Conservation (phyloP, 441 rosid genomes). For the Isatis lusitanica region DNA sequence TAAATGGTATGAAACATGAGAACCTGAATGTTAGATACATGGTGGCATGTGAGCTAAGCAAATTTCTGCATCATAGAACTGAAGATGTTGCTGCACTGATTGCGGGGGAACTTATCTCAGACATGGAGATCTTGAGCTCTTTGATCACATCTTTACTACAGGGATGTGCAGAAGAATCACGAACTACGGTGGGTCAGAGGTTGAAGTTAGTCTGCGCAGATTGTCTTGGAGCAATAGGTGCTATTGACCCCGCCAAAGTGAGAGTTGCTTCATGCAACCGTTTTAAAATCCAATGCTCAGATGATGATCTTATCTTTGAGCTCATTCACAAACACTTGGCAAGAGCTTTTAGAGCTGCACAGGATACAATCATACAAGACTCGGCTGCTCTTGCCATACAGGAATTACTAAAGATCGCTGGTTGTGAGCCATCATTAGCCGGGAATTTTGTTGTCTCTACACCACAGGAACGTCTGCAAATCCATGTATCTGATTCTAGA, state of each 20-base stretch:
- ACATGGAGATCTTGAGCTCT: constrained; percentile 86
- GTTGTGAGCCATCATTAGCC: constrained; percentile 95
- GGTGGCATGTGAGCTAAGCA: constrained; percentile 95
- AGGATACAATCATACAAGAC: constrained; percentile 93
- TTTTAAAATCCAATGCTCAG: constrained; percentile 97
- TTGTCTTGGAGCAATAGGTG: constrained; percentile 98
- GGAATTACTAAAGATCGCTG: constrained; percentile 94
- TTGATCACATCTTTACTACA: constrained; percentile 84
- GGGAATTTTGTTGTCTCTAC: constrained; percentile 57
- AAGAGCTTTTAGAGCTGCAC: constrained; percentile 99
- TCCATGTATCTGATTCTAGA: constrained; percentile 39
- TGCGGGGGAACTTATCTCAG: constrained; percentile 76
- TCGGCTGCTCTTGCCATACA: constrained; percentile 99
- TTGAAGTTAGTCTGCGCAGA: constrained; percentile 93
- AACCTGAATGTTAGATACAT: constrained; percentile 98
- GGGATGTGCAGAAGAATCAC: constrained; percentile 99
- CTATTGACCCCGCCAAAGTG: constrained; percentile 98
- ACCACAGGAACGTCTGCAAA: constrained; percentile 44
- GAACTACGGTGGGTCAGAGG: constrained; percentile 90
- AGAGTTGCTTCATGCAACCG: constrained; percentile 73
- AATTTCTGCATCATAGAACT: constrained; percentile 70
- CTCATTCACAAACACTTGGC: constrained; percentile 94
- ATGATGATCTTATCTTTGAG: constrained; percentile 99
- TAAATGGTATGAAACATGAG: constrained; percentile 88
- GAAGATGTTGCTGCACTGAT: constrained; percentile 81